Conservation (phyloP, 768 basidiomycete species). For the Tylopilus sp. region DNA sequence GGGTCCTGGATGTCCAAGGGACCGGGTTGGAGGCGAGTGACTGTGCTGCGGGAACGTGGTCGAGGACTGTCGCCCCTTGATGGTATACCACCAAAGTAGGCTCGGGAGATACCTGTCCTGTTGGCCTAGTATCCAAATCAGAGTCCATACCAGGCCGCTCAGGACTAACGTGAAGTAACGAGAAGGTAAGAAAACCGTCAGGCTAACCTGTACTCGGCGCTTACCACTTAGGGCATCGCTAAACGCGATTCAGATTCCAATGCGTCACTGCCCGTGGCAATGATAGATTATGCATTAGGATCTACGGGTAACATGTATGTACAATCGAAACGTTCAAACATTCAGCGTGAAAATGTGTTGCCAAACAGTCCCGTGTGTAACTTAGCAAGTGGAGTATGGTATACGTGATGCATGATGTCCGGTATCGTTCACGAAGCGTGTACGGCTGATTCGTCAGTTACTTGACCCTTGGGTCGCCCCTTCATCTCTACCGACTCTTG, state of each 20-base stretch:
- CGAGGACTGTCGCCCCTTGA: constrained; percentile 12
- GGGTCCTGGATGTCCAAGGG: constrained; percentile 12
- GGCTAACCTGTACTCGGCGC: background rate
- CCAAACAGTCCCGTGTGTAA: constrained; percentile 8
- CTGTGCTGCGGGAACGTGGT: background rate
- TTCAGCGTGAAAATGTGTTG: too few species aligned
- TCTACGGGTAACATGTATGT: constrained; percentile 13
- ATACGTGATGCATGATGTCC: constrained; percentile 4
- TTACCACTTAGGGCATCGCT: background rate
- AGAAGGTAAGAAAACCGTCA: background rate
- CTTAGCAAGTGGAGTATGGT: background rate
- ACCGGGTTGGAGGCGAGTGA: constrained; percentile 6
- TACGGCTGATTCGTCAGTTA: background rate
- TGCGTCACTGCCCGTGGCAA: background rate
- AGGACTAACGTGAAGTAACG: background rate
- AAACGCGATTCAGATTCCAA: background rate
- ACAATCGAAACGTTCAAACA: constrained; percentile 4
- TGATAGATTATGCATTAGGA: constrained; percentile 6
- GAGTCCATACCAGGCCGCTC: constrained; percentile 20
- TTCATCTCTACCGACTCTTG: constrained; percentile 11
- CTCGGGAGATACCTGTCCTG: constrained; percentile 12
- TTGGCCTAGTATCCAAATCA: constrained; percentile 4
- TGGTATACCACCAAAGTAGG: constrained; percentile 11
- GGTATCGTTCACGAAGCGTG: constrained; percentile 3
- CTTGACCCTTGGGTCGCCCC: background rate